Evolutionary conservation across 2,329 filamentous ascomycete genomes (phyloP).

Genomic region (Phaeosphaeriaceae sp.): DNA sequence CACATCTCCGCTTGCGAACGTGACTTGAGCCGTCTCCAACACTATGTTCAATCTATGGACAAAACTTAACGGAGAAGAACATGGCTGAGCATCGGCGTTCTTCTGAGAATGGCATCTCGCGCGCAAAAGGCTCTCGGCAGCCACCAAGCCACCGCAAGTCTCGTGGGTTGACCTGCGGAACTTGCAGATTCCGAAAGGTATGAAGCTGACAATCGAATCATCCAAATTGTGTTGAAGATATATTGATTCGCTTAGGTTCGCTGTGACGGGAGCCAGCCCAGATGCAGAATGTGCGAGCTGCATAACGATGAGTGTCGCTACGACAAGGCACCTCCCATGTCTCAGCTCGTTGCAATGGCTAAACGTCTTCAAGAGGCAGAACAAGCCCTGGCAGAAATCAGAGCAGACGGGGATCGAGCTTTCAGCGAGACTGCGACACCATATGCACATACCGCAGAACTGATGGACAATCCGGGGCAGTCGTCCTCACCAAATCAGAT

Average conservation of each 20-base stretch:
- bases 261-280: constrained; percentile 39
- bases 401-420: background rate
- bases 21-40: too few relatives aligned
- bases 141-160: background rate
- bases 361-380: constrained; percentile 23
- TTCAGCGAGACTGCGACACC: background rate
- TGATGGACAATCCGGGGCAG: background rate
- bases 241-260: constrained; percentile 13
- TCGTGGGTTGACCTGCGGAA: constrained; percentile 9
- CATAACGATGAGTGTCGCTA: constrained; percentile 42
- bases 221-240: background rate
- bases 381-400: constrained; percentile 1
- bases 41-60: too few relatives aligned
- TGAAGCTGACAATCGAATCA: background rate
- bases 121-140: background rate
- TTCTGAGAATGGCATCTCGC: background rate
- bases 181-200: constrained; percentile 13
- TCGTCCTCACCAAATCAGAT: background rate
- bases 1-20: too few relatives aligned
- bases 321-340: constrained; percentile 43
- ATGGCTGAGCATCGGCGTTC: background rate
- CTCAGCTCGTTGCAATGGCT: constrained; percentile 40
- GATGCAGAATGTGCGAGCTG: constrained; percentile 42
- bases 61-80: background rate
- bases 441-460: background rate